Evolutionary conservation across 768 basidiomycete species (phyloP), one percentile per base, ranked within the genome.

Genomic region (Pleurotus tuoliensis): DNA sequence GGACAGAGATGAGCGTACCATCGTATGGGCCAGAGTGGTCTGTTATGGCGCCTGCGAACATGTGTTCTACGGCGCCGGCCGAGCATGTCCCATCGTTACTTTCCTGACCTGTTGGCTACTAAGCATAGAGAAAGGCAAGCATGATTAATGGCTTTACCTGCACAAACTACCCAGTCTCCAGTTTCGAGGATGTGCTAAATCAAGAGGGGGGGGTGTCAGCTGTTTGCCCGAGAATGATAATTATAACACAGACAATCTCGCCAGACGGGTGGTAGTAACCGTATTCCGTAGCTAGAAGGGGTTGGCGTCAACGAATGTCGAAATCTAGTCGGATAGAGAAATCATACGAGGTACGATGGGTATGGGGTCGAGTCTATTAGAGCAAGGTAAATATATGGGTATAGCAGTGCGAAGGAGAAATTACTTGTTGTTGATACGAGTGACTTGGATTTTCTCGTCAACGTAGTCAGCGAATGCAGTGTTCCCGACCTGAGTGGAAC

Each of bases 11-110:
- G 27, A n/a, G 11, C 47, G 62, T 60, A 37, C 59, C 64, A 38
- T 64, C 62, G 40, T 68, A 69, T 15, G 67, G 67, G 1, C 67
- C 67, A 25, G 59, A 49, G 47, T 69, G 68, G 47, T 69, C 58
- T 15, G 39, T 40, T 45, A 58, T 55, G 15, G 62, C 53, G 1
- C 51, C 51, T 24, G 51, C 51, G 22, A 53, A 53, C 51, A 53
- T 59, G 51, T 50, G 63, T 7, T 63, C 62, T 5, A 68, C 63
- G 16, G 56, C 61, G 5, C 66, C 67, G n/a, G 52, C 61, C 1
- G 57, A 58, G 48, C 67, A 68, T 15, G 60, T 49, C 9, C 43
- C 39, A 22, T 56, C 56, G 20, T 48, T 45, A 45, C 65, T 63
- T 27, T 67, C 67, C 47, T 63, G 64, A 7, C 64, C 67, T 62